Evolutionary conservation across 768 basidiomycete genomes (phyloP), one percentile per base, ranked within the genome.

Genomic region (Phlebiopsis gigantea): DNA sequence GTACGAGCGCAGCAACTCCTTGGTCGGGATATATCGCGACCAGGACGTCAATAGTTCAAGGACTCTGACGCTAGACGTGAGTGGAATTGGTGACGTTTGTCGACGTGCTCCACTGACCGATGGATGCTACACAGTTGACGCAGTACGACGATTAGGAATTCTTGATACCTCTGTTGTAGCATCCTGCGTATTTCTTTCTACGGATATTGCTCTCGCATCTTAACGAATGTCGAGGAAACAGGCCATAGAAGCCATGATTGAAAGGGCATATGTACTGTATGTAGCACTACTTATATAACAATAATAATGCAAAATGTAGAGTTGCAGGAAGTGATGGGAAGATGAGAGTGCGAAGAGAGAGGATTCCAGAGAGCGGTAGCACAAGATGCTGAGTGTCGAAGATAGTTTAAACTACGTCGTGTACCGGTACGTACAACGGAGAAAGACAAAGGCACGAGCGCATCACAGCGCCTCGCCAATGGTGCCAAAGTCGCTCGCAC

Each of bases 21-120:
- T 98, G 44, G 93, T 98, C 24, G 95, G 95, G 4, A 93, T 97
- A 34, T 94, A 93, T 70, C 83, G 95, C 17, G 93, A 97, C 64
- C 95, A 98, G 66, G 92, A 92, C 10, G 81, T 92, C 57, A 96
- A 96, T 64, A 94, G 92, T 64, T 97, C 95, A 4, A 79, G 87
- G 54, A 92, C 92, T 22, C 72, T 99, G 61, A 98, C 94, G 1
- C 79, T 98, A 49, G 94, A 98, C 73, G 87, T 98, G 65, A 79
- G 76, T 65, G 4, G 14, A 22, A 14, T 3, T 3, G 12, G 6
- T 43, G 57, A 29, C 46, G 46, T 21, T 9, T 1, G 19, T 57
- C 22, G 21, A 22, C 31, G 29, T 25, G 30, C 53, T 41, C 21
- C 14, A 34, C 43, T 15, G 19, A 54, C 43, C 22, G 26, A 39